A percentile compares a stretch with the other conserved stretches of the same genome.
phyloP scores from a whole-genome alignment of 495 filamentous ascomycete species.

The Trichodelitschia bisporula region DNA sequence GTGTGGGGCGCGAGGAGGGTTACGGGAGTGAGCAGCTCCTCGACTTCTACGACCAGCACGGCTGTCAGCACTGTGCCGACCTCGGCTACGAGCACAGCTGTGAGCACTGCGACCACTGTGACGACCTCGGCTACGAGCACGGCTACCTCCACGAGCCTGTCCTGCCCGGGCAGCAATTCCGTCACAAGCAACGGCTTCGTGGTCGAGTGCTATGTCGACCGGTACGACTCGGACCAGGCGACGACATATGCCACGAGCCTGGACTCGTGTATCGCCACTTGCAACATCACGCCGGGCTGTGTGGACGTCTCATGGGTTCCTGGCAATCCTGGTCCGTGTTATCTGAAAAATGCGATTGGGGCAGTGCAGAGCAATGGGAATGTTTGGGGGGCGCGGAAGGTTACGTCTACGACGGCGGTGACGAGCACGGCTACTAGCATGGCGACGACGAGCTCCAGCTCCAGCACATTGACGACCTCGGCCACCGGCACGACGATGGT shows the following conservation, averaged over 20 bases:
- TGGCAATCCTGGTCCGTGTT: background rate
- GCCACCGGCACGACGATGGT: too few species aligned
- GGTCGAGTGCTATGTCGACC: constrained; percentile 2
- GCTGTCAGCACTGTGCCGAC: too few species aligned
- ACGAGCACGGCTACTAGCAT: too few species aligned
- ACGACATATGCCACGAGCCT: background rate
- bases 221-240: background rate
- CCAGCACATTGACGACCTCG: too few species aligned
- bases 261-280: background rate
- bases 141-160: background rate
- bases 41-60: too few species aligned
- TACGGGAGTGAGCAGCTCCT: too few species aligned
- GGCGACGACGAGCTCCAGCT: too few species aligned
- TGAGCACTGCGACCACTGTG: too few species aligned
- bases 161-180: background rate
- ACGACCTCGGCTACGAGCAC: too few species aligned
- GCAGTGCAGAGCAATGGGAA: background rate
- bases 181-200: background rate
- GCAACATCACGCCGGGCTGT: constrained; percentile 1
- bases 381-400: constrained; percentile 2
- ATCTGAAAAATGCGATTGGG: constrained; percentile 1
- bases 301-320: constrained; percentile 1
- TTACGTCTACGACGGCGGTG: too few species aligned
- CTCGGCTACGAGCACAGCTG: too few species aligned
- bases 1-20: too few species aligned